Evolutionary conservation across 305 asterid genomes (phyloP).

Genomic region (Solanum aculeatissimum): DNA sequence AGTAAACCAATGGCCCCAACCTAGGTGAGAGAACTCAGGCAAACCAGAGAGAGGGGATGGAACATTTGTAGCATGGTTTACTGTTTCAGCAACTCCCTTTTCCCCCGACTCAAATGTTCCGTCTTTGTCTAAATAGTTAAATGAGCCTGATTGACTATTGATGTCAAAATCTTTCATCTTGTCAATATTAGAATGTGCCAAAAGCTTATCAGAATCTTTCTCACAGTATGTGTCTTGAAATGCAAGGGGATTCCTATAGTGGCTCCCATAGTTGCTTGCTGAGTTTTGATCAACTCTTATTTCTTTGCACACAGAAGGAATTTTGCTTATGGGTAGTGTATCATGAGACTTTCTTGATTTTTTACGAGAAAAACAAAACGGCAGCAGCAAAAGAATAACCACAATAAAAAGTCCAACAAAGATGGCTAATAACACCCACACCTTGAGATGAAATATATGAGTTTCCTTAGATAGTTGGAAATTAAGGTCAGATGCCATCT

Average conservation of each 20-base stretch:
- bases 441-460: conserved; percentile 56
- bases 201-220: conserved; percentile 40
- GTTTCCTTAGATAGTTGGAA: conserved; percentile 50
- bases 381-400: conserved; percentile 36
- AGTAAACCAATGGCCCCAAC: conserved; percentile 86
- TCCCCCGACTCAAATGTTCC: conserved; percentile 23
- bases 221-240: conserved; percentile 22
- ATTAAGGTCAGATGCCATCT: conserved; percentile 45
- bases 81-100: conserved; percentile 5
- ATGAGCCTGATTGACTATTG: conserved; percentile 26
- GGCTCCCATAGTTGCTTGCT: conserved; percentile 14
- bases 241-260: conserved; percentile 14
- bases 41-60: conserved; percentile 48
- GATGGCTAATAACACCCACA: conserved; percentile 53
- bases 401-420: conserved; percentile 38
- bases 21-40: conserved; percentile 69
- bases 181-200: conserved; percentile 28
- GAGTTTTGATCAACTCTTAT: conserved; percentile 50
- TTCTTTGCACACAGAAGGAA: conserved; percentile 35
- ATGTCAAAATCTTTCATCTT: conserved; percentile 17
- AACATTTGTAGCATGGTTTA: conserved; percentile 4
- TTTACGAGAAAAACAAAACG: conserved; percentile 32
- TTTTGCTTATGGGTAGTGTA: conserved; percentile 22
- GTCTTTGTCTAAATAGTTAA: conserved; percentile 17
- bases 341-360: conserved; percentile 22